These are phyloP conservation scores for Cokeromyces recurvatus DNA, from an alignment of 371 early-diverging fungal species.

Conservation along the genomic window DNA sequence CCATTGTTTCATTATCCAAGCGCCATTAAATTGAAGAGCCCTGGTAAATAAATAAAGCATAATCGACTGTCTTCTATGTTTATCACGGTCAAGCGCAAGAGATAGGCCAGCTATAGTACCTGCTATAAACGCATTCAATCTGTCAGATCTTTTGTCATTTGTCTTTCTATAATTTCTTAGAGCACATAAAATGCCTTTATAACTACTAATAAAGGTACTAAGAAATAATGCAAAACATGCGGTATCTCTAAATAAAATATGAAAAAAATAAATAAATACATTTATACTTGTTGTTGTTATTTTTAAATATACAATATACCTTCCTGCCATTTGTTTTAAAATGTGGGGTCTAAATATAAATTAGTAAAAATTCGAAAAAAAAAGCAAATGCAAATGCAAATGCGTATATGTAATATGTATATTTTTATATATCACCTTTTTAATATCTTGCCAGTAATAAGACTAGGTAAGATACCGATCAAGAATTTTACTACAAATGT, in stretches of 20 bases:
- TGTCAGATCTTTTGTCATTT: slow-evolving; percentile 44
- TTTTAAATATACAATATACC: slow-evolving; percentile 20
- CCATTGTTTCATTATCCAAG: slow-evolving; percentile 67
- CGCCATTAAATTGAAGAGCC: slow-evolving; percentile 66
- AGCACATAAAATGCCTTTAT: slow-evolving; percentile 74
- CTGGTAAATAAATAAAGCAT: slow-evolving; percentile 78
- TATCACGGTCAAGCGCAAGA: slow-evolving; percentile 66
- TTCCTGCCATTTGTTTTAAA: slow-evolving; percentile 54
- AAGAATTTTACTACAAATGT: slow-evolving; percentile 71
- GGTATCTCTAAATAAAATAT: slow-evolving; percentile 54
- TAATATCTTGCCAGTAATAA: slow-evolving; percentile 62
- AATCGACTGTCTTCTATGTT: slow-evolving; percentile 68
- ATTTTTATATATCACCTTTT: no score
- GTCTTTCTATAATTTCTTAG: slow-evolving; percentile 54
- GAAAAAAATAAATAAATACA: background rate
- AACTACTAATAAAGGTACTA: slow-evolving; percentile 70
- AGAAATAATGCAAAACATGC: slow-evolving; percentile 77
- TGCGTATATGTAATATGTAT: no score
- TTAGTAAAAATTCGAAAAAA: background rate
- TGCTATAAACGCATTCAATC: slow-evolving; percentile 71
- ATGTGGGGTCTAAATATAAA: slow-evolving; percentile 41
- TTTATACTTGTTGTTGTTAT: background rate
- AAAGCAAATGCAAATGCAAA: no score
- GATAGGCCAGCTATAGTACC: slow-evolving; percentile 74
- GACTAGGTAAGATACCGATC: slow-evolving; percentile 65